Evolutionary conservation across 2,329 filamentous ascomycete genomes (phyloP), one percentile per base, ranked within the genome.

Genomic region (Phaeophleospora eucalypticola): DNA sequence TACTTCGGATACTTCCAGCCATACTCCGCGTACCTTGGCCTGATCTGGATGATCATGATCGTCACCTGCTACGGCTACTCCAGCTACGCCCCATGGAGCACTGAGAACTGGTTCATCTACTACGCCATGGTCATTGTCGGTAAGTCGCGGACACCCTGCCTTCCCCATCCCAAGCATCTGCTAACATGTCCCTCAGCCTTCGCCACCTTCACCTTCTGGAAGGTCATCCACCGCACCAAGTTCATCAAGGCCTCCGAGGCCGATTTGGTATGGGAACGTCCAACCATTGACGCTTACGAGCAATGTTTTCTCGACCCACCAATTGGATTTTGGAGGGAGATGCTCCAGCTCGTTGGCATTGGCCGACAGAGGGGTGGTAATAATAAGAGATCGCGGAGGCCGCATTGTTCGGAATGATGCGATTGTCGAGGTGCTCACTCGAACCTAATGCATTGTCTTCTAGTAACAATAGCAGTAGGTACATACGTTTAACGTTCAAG

Each of bases 211-310:
- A 40, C 75, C 36, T 69, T 69, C 58, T 87, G 82, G 82, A 87
- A 87, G 68, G 3, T 86, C 0, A 17, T 82, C 63, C 80, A 84
- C 69, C 70, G 69, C 41, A 86, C 83, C 4, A 74, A 71, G 49
- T 69, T 79, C 44, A 68, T 82, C 14, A 65, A 66, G 2, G 67
- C 81, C 0, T 59, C 68, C 8, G 76, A 86, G 58, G 72, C 73
- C 3, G 81, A 84, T 57, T 68, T 84, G 2, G 67, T 81, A 15
- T 84, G 80, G 80, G 77, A 84, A 51, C 70, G 74, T n/a, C 80
- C 80, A 8, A 59, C 70, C 14, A 76, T 83, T 45, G 81, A 84
- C 48, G 73, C 72, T 0, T 83, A 83, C 54, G 79, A 81, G 62
- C 70, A 66, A 7, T 69, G 68, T 15, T 77, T 83, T 54, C 41